These are phyloP conservation scores for Microsporum audouinii DNA, from an alignment of 2,329 filamentous ascomycete species.

Conservation along the genomic window DNA sequence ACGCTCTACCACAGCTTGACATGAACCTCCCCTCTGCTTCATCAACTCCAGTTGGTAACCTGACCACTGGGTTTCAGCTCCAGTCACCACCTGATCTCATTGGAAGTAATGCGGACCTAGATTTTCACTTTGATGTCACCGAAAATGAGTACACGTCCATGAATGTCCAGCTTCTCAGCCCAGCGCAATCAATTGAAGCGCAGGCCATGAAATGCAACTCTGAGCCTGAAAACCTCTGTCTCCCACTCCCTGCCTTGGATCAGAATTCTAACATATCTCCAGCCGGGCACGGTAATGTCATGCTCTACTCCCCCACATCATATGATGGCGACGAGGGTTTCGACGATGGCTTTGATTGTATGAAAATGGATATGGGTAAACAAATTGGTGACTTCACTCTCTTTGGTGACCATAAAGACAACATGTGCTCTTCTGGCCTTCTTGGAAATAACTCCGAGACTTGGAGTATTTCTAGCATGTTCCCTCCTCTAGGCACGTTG, in stretches of 20 bases:
- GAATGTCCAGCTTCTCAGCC: conserved; percentile 20
- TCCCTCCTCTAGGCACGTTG: neutral
- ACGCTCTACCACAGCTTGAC: conserved; percentile 17
- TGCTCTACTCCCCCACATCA: conserved; percentile 22
- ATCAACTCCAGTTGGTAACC: neutral
- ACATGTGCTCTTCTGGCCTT: neutral
- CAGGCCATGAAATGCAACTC: neutral
- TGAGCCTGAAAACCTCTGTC: conserved; percentile 7
- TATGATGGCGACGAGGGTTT: conserved; percentile 18
- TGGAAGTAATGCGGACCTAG: conserved; percentile 7
- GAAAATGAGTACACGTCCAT: conserved; percentile 21
- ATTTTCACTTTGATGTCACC: conserved; percentile 15
- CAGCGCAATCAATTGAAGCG: neutral
- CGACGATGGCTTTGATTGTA: conserved; percentile 15
- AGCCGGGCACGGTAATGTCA: conserved; percentile 20
- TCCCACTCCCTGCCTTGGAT: conserved; percentile 9
- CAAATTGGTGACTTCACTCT: conserved; percentile 21
- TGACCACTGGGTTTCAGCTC: neutral
- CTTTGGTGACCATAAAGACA: neutral
- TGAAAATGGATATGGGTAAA: conserved; percentile 11
- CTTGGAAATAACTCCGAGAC: neutral
- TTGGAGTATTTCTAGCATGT: neutral
- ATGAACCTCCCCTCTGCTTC: conserved; percentile 19
- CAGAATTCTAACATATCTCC: conserved; percentile 20
- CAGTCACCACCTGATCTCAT: neutral